These are phyloP conservation scores for Xylaria venustula DNA, from an alignment of 495 filamentous ascomycete genomes.

Conservation along the genomic window DNA sequence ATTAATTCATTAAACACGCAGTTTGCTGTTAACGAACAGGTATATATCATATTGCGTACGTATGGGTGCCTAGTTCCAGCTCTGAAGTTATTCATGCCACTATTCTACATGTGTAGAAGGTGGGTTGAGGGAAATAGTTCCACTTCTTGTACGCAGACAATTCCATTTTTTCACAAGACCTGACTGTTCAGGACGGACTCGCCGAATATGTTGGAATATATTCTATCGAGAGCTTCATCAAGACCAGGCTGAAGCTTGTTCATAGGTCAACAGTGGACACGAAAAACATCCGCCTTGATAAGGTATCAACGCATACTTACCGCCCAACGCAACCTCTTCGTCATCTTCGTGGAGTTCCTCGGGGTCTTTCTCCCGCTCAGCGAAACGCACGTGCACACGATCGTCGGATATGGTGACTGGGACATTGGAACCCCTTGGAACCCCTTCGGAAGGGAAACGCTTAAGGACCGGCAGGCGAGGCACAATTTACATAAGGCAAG, in stretches of 20 bases:
- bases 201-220: slow-evolving; percentile 18
- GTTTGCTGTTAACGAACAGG: neutral
- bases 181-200: slow-evolving; percentile 18
- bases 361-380: no score
- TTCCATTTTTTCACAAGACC: no score
- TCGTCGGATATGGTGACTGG: no score
- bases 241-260: slow-evolving; percentile 15
- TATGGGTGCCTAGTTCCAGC: slow-evolving; percentile 18
- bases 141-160: no score
- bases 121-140: no score
- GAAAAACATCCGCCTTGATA: slow-evolving; percentile 23
- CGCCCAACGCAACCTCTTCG: slow-evolving; percentile 4
- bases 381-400: no score
- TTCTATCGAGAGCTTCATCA: slow-evolving; percentile 13
- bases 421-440: no score
- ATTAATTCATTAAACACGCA: neutral
- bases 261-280: slow-evolving; percentile 16
- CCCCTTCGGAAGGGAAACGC: no score
- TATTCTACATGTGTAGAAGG: no score
- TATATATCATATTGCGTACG: slow-evolving; percentile 13
- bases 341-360: no score
- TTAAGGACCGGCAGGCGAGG: slow-evolving; percentile 1
- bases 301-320: slow-evolving; percentile 19
- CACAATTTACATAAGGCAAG: no score
- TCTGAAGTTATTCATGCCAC: slow-evolving; percentile 16